Conservation (phyloP, 371 early-diverging fungal genomes). For the Circinella umbellata region DNA sequence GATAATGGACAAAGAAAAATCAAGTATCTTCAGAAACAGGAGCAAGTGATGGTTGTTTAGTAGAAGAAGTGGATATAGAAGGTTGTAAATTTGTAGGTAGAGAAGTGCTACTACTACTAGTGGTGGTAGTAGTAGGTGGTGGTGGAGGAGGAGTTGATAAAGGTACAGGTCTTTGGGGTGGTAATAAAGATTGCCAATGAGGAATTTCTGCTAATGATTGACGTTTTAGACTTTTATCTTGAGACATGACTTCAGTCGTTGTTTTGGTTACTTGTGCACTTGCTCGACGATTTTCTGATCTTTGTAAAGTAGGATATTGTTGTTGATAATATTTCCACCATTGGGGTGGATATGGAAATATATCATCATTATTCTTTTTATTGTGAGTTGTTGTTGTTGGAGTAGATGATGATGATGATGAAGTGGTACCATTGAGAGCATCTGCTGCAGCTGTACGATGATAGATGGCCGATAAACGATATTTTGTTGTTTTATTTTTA, state of each 20-base stretch:
- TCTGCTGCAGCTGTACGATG: slow-evolving; percentile 2
- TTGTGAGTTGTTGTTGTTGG: too few species aligned
- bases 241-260: background rate
- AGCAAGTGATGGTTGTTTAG: background rate
- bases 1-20: background rate
- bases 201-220: slow-evolving; percentile 45
- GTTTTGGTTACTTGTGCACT: slow-evolving; percentile 7
- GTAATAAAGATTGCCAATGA: slow-evolving; percentile 41
- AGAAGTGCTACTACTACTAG: too few species aligned
- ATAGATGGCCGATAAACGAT: slow-evolving; percentile 1
- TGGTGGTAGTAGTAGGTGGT: slow-evolving; percentile 27
- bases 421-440: background rate
- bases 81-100: too few species aligned
- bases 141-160: slow-evolving; percentile 39
- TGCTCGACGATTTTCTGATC: background rate
- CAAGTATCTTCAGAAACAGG: slow-evolving; percentile 14
- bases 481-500: background rate
- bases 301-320: background rate
- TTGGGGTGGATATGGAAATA: too few species aligned
- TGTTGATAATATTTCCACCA: background rate
- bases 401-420: too few species aligned
- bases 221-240: slow-evolving; percentile 14
- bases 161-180: slow-evolving; percentile 49
- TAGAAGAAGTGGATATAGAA: background rate
- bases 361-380: background rate